Conservation (phyloP, 2,329 filamentous ascomycete species). For the Cytospora piceicola region DNA sequence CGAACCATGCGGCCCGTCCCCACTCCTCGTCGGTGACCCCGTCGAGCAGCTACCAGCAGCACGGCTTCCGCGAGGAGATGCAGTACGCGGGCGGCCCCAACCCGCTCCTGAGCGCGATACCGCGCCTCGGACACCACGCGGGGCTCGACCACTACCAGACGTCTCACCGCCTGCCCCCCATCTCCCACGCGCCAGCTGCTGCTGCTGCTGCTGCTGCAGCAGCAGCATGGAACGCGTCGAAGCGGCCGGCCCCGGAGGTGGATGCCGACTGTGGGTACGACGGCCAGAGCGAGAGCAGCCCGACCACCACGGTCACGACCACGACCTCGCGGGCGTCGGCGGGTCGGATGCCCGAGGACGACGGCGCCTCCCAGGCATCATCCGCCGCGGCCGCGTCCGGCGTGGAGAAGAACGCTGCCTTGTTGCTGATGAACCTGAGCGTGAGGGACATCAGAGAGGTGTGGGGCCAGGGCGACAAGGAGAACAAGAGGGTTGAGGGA, state of each 20-base stretch:
- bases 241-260: slow-evolving; percentile 34
- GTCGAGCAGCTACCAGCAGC: slow-evolving; percentile 30
- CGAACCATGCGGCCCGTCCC: slow-evolving; percentile 34
- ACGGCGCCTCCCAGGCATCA: neutral
- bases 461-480: slow-evolving; percentile 8
- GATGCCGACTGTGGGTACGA: slow-evolving; percentile 34
- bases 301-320: slow-evolving; percentile 27
- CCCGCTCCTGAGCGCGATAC: slow-evolving; percentile 51
- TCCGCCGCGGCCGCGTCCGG: slow-evolving; percentile 33
- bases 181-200: neutral
- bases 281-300: slow-evolving; percentile 32
- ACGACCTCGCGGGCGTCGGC: slow-evolving; percentile 10
- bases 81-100: slow-evolving; percentile 39
- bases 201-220: neutral
- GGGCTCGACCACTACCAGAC: slow-evolving; percentile 22
- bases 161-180: slow-evolving; percentile 20
- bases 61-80: slow-evolving; percentile 29
- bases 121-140: slow-evolving; percentile 39
- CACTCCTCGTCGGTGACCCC: slow-evolving; percentile 16
- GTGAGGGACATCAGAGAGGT: slow-evolving; percentile 41
- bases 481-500: slow-evolving; percentile 20
- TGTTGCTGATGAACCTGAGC: slow-evolving; percentile 53
- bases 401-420: slow-evolving; percentile 51
- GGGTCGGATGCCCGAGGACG: neutral
- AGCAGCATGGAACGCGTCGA: slow-evolving; percentile 8